Percentiles rank a stretch among this genome's conserved stretches.
phyloP scores from a whole-genome alignment of 2,329 filamentous ascomycete species.

The Hypocreales sp. region DNA sequence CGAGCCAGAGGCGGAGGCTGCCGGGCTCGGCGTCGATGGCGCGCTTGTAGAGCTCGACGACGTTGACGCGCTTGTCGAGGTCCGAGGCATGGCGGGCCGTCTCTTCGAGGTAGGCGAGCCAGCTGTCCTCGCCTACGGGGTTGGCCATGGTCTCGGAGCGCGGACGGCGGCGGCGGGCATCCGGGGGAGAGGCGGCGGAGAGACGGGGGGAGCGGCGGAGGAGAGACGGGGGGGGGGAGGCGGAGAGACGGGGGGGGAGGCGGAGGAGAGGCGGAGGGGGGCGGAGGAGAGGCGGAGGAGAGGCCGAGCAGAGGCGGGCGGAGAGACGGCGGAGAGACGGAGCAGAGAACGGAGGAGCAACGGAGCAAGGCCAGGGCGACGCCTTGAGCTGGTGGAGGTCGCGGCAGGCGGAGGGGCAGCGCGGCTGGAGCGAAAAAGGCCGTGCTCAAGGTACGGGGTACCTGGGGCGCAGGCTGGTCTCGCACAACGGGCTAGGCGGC shows the following conservation, averaged over 20 bases:
- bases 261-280: neutral
- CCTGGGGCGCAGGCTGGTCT: too few species aligned
- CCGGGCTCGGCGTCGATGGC: conserved; percentile 57
- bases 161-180: conserved; percentile 2
- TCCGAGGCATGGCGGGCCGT: conserved; percentile 43
- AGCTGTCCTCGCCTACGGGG: conserved; percentile 61
- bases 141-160: conserved; percentile 26
- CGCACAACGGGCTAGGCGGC: too few species aligned
- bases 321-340: neutral
- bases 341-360: neutral
- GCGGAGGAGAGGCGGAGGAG: neutral
- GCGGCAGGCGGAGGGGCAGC: too few species aligned
- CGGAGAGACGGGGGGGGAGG: neutral
- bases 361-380: neutral
- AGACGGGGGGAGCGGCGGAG: neutral
- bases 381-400: too few species aligned
- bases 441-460: too few species aligned
- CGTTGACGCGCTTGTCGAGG: conserved; percentile 50
- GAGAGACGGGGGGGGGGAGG: neutral
- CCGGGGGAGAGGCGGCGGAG: neutral
- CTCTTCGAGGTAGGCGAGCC: conserved; percentile 65
- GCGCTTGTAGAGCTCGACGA: conserved; percentile 57
- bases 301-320: neutral
- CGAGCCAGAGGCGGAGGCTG: conserved; percentile 59
- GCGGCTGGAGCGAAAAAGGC: too few species aligned